phyloP scores from a whole-genome alignment of 495 filamentous ascomycete species.

The Collariella sp. region DNA sequence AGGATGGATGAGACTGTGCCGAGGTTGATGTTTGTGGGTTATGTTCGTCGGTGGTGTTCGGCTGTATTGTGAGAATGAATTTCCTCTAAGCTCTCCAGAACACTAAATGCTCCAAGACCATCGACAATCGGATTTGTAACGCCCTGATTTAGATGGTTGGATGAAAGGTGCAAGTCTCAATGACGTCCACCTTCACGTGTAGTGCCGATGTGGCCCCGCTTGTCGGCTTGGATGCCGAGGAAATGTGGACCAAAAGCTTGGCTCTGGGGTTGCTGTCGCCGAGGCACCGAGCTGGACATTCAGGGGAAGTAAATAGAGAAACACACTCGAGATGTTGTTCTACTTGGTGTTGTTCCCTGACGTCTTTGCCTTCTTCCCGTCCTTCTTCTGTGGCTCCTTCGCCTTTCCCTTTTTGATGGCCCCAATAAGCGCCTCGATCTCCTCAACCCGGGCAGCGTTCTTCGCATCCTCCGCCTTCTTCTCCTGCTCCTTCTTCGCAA shows the following conservation, averaged over 20 bases:
- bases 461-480: conserved; percentile 35
- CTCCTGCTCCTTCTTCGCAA: conserved; percentile 41
- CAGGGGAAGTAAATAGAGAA: background rate
- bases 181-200: conserved; percentile 18
- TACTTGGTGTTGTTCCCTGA: conserved; percentile 10
- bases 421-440: conserved; percentile 36
- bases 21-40: background rate
- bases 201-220: conserved; percentile 17
- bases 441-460: conserved; percentile 31
- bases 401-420: conserved; percentile 37
- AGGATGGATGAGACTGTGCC: background rate
- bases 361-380: conserved; percentile 15
- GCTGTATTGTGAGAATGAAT: too few species aligned
- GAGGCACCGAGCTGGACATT: background rate
- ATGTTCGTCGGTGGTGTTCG: too few species aligned
- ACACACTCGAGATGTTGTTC: background rate
- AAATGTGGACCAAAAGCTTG: background rate
- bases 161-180: conserved; percentile 7
- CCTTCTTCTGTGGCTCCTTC: conserved; percentile 20
- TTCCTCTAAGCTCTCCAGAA: too few species aligned
- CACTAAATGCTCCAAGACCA: too few species aligned
- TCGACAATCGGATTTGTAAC: background rate
- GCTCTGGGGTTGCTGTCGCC: conserved; percentile 7
- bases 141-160: background rate
- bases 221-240: background rate